A percentile compares a stretch with the other conserved stretches of the same genome.
phyloP scores from a whole-genome alignment of 106 monocot genomes.

The Cymbidium sinense region DNA sequence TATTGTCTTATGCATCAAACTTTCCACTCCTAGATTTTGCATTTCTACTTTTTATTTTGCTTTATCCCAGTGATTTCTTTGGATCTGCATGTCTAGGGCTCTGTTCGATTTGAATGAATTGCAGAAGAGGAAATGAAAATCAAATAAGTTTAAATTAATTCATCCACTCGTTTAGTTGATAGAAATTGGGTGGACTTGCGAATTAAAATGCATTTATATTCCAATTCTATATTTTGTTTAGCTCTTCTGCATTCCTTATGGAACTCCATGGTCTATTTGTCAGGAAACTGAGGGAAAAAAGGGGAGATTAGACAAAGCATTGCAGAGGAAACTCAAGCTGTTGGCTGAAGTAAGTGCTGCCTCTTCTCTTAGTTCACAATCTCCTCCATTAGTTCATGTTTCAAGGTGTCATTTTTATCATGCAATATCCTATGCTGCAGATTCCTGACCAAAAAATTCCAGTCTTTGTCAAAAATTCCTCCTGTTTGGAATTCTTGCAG shows the following conservation, averaged over 20 bases:
- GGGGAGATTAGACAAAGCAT: constrained; percentile 24
- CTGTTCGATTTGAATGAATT: too few species aligned
- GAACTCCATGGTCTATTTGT: not conserved
- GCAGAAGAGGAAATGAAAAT: too few species aligned
- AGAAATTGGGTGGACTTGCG: not conserved
- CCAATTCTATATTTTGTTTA: not conserved
- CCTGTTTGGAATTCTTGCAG: not conserved
- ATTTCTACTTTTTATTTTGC: too few species aligned
- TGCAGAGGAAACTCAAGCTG: constrained; percentile 30
- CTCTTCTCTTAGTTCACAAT: not conserved
- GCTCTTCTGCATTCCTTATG: not conserved
- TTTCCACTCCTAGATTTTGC: too few species aligned
- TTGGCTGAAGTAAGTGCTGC: constrained; percentile 28
- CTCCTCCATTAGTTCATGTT: not conserved
- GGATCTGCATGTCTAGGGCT: too few species aligned
- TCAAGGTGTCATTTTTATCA: not conserved
- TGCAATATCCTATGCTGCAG: constrained; percentile 12
- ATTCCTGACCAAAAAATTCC: constrained; percentile 51
- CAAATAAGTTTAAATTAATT: too few species aligned
- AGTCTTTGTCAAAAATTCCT: constrained; percentile 25
- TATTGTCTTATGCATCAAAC: too few species aligned
- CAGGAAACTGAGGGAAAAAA: constrained; percentile 45
- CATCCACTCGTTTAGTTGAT: too few species aligned
- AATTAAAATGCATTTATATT: not conserved
- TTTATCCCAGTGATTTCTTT: too few species aligned